Base-by-base conservation (phyloP, 768 basidiomycete genomes). In the Galerina sulciceps region DNA sequence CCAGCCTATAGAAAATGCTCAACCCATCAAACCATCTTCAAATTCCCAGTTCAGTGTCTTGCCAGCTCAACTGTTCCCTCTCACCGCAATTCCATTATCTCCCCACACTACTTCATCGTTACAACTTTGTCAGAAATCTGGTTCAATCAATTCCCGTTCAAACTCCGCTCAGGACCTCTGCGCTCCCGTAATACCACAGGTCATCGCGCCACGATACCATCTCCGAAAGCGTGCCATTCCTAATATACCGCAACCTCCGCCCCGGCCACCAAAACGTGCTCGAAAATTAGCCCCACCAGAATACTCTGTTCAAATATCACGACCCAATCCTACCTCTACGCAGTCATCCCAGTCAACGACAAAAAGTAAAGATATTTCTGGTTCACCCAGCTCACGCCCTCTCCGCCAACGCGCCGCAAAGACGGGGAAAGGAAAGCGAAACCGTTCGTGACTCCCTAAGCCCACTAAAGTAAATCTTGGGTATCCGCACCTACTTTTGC, bases 151-250 rank as follows among this genome's bases (percentile, higher is more conserved):
- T 22, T 1, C 43, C 26, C 35, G 54, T 38, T 13, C 47, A 14
- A 60, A 41, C 34, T 37, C 40, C 48, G 6, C 44, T 18, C 40
- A 53, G 13, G 58, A 54, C 13, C n/a, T 45, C 34, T 34, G 46
- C 22, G 10, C 46, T 48, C 46, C 55, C 23, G 46, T 34, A 10
- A 23, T 23, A 18, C 53, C 58, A 13, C 52, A 40, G 18, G 26
- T 55, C 10, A 22, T 53, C n/a, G 17, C 47, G 10, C 14, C 59
- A 14, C 47, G 59, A 8, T 60, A 60, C 45, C 23, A 46, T 10
- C 41, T 60, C 23, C 49, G 59, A 38, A 60, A 60, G 43, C 55
- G 59, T 15, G 43, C 54, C 5, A 6, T 49, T 40, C 42, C 59
- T 23, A 38, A 54, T 17, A 8, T 38, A 2, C 22, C 41, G 4